Conservation (phyloP, 805 yeast species). For the Ogataea wickerhamii region DNA sequence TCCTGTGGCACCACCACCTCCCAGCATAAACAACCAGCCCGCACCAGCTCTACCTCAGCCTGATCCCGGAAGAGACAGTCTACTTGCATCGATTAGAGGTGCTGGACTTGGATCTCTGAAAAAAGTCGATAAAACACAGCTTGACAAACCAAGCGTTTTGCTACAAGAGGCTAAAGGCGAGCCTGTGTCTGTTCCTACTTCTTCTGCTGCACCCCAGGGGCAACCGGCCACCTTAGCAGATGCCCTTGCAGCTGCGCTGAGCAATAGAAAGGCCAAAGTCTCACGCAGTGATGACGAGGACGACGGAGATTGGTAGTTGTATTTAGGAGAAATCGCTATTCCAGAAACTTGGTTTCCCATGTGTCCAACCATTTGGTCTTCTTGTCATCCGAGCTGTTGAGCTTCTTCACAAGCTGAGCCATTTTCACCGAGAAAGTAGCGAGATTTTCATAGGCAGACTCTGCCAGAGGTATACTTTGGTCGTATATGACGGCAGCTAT, state of each 20-base stretch:
- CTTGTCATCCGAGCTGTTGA: conserved; percentile 48
- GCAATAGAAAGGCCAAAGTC: conserved; percentile 77
- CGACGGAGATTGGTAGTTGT: conserved; percentile 64
- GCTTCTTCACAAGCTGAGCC: conserved; percentile 38
- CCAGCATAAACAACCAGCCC: conserved; percentile 32
- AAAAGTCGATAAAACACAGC: conserved; percentile 77
- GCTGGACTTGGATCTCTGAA: conserved; percentile 69
- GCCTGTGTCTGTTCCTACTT: conserved; percentile 34
- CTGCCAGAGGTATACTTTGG: conserved; percentile 36
- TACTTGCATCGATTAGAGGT: conserved; percentile 80
- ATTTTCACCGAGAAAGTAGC: conserved; percentile 25
- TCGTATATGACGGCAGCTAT: conserved; percentile 53
- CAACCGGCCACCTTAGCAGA: conserved; percentile 72
- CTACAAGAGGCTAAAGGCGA: conserved; percentile 72
- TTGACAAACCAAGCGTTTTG: conserved; percentile 73
- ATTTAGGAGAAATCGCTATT: conserved; percentile 9
- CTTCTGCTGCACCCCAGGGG: conserved; percentile 39
- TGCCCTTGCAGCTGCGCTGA: conserved; percentile 84
- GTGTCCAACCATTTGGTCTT: conserved; percentile 57
- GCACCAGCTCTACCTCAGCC: conserved; percentile 38
- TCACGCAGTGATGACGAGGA: conserved; percentile 80
- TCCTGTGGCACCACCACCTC: conserved; percentile 32
- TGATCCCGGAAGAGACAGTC: conserved; percentile 71
- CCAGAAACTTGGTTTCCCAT: conserved; percentile 46
- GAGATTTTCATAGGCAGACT: conserved; percentile 12